phyloP scores from a whole-genome alignment of 2,329 filamentous ascomycete species.

The Rutstroemia sydowiana region DNA sequence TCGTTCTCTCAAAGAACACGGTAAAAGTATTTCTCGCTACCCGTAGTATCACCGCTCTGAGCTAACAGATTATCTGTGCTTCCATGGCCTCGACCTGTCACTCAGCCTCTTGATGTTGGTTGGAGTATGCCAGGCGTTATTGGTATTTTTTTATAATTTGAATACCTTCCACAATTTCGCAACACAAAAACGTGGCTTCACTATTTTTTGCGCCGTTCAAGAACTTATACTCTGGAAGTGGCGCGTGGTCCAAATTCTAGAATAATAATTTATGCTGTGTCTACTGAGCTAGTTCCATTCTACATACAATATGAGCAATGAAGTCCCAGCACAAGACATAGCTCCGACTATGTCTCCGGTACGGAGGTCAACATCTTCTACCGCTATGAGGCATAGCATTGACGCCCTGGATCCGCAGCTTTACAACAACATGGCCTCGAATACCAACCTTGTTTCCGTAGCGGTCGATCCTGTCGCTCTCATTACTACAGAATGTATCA shows the following conservation, averaged over 20 bases:
- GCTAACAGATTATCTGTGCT: neutral
- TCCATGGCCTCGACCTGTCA: too few species aligned
- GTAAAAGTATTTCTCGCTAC: neutral
- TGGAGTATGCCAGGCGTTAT: too few species aligned
- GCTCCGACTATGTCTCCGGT: slow-evolving; percentile 13
- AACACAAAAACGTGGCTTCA: neutral
- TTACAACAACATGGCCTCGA: slow-evolving; percentile 20
- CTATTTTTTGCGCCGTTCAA: neutral
- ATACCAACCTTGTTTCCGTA: slow-evolving; percentile 51
- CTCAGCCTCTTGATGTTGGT: too few species aligned
- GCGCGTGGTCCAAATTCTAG: neutral
- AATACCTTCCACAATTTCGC: neutral
- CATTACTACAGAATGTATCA: slow-evolving; percentile 97
- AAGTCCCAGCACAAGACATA: slow-evolving; percentile 18
- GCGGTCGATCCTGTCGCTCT: slow-evolving; percentile 86
- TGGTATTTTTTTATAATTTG: neutral
- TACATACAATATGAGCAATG: slow-evolving; percentile 25
- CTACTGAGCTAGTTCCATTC: slow-evolving; percentile 13
- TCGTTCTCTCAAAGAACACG: slow-evolving; percentile 8
- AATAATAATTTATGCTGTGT: slow-evolving; percentile 6
- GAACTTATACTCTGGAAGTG: neutral
- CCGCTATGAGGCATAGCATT: slow-evolving; percentile 8
- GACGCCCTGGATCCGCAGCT: slow-evolving; percentile 7
- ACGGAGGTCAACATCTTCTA: slow-evolving; percentile 11
- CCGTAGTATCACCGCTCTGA: slow-evolving; percentile 7